Base-by-base conservation (phyloP, 768 basidiomycete genomes). In the Tubosaeta sp. region DNA sequence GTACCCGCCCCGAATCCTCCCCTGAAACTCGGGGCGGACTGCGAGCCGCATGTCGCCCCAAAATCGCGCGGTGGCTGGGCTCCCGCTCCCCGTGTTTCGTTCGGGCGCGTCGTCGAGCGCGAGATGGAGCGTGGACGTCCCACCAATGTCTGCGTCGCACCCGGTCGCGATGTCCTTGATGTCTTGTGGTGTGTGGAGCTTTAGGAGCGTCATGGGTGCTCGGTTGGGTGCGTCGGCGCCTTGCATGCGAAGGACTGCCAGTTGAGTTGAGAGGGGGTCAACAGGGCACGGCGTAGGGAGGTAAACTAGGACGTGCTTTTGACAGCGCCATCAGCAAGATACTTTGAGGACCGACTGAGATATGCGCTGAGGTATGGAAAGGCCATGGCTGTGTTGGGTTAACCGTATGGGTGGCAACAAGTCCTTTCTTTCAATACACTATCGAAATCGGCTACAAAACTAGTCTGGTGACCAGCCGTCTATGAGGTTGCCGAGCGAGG, bases 131-230 rank as follows among this genome's bases (percentile, higher is more conserved):
- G 86, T 84, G 4, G 90, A 88, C 25, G 79, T 78, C 25, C 93
- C 90, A 6, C 95, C 94, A 41, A 95, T 86, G 70, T 98, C 95
- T 0, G 76, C 76, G 68, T 98, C 95, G 57, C 86, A 91, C 4
- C 95, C 95, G 0, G 80, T 81, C 0, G 85, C 88, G 55, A 84
- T 85, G n/a, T 80, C 73, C 4, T 74, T 57, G 44, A 91, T 62
- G 55, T 87, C 82, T 22, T 78, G 74, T 16, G 60, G 71, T 0
- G 80, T 75, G 60, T 85, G 83, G 68, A 93, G 81, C 7, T 76
- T 75, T 63, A 82, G 83, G 46, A 94, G 76, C 0, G 82, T 79
- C 50, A 78, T 74, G n/a, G 90, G 85, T 5, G 69, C 69, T 33
- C 84, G 81, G 43, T 72, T 72, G 9, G 84, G 84, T 26, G 70